phyloP scores from a whole-genome alignment of 441 rosid genomes.

The Heliophila coronopifolia region DNA sequence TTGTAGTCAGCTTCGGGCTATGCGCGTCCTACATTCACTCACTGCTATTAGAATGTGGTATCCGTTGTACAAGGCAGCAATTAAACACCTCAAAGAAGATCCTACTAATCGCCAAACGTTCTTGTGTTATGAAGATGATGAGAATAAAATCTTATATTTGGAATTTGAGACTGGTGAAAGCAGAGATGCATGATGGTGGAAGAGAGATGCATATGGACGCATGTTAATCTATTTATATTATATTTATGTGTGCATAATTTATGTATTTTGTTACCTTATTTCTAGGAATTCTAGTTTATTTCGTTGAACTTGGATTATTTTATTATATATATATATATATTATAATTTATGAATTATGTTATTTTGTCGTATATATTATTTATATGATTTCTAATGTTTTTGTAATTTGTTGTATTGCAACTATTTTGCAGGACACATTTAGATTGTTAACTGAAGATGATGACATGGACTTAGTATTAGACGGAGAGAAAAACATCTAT shows the following conservation, averaged over 20 bases:
- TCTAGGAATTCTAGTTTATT: too few relatives aligned
- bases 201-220: too few relatives aligned
- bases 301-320: too few relatives aligned
- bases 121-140: neutral
- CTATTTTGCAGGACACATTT: neutral
- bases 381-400: too few relatives aligned
- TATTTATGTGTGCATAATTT: too few relatives aligned
- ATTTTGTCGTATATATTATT: too few relatives aligned
- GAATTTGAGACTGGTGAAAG: slow-evolving; percentile 2
- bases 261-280: too few relatives aligned
- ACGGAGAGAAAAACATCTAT: neutral
- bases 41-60: neutral
- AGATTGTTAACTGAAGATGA: neutral
- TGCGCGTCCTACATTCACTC: neutral
- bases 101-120: neutral
- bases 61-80: slow-evolving; percentile 1
- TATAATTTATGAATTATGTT: too few relatives aligned
- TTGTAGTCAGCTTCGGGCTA: neutral
- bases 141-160: neutral
- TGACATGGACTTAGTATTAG: neutral
- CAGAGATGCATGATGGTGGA: neutral
- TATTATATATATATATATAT: too few relatives aligned
- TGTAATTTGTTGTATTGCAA: too few relatives aligned
- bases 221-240: too few relatives aligned
- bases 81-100: neutral